Evolutionary conservation across 1,284 basidiomycete genomes (phyloP), one percentile per base, ranked within the genome.

Genomic region (Lignosus rhinocerotis): DNA sequence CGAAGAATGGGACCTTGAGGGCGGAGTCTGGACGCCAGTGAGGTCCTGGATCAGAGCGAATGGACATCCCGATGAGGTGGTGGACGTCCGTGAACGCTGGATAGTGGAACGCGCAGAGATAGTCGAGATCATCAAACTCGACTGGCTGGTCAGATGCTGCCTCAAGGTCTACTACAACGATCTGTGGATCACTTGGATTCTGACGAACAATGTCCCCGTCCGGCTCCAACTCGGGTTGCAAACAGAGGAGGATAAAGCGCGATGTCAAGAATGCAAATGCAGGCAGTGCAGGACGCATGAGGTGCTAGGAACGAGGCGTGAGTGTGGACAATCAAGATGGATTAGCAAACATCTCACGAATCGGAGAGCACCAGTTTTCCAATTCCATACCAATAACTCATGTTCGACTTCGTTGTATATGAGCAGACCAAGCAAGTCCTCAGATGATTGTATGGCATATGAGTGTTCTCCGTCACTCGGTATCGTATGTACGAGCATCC

Each of bases 321-420:
- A 32, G 25, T n/a, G 38, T 16, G 21, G 17, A 34, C 11, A 25
- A 31, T 30, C 21, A 12, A 33, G 52, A 19, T 34, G 47, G 21
- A 25, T 14, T 6, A 11, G 38, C 30, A 59, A 30, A 6, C 38
- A 12, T 67, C 80, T 71, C 63, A 88, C 85, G 65, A 81, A 56
- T 63, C 79, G 66, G 16, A 70, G 63, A 6, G 66, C 60, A 8
- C 82, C 80, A 6, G 76, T 81, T 66, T 79, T 81, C 86, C 86
- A 88, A 54, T 87, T 77, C 84, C 84, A 88, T 16, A 87, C 71
- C n/a, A 78, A 67, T 17, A 87, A 69, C 56, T 84, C 78, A 32
- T 75, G 77, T 11, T 72, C 70, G 16, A 65, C 64, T 6, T 61
- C 64, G n/a, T 68, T 70, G 2, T 69, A 62, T 56, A 82, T 79